phyloP scores from a whole-genome alignment of 495 filamentous ascomycete genomes.

The Trichoderma parareesei region DNA sequence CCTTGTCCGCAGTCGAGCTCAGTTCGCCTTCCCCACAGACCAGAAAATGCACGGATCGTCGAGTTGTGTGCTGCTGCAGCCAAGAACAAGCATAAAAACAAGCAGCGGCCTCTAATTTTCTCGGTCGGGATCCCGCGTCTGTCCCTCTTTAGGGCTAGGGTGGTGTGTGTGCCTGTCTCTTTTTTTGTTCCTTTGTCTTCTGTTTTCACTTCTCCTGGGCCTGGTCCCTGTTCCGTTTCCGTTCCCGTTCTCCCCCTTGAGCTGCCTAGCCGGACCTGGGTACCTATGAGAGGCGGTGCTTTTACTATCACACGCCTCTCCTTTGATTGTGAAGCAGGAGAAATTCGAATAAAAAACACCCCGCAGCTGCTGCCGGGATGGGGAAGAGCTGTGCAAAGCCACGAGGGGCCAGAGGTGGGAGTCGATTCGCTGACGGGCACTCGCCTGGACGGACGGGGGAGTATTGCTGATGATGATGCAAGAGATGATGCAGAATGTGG shows the following conservation, averaged over 20 bases:
- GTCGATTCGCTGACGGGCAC: conserved; percentile 4
- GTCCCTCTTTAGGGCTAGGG: conserved; percentile 1
- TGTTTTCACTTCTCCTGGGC: not conserved
- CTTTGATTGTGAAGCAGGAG: too few species aligned
- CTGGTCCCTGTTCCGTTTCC: not conserved
- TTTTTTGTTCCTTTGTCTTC: not conserved
- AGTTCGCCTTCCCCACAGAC: not conserved
- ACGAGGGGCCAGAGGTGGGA: not conserved
- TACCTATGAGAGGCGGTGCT: too few species aligned
- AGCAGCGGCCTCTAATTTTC: conserved; percentile 3
- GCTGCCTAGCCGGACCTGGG: too few species aligned
- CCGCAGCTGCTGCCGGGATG: not conserved
- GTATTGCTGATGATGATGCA: not conserved
- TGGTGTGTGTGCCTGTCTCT: not conserved
- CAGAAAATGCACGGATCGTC: conserved; percentile 5
- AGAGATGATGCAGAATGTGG: not conserved
- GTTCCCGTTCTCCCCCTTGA: too few species aligned
- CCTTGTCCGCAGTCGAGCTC: too few species aligned
- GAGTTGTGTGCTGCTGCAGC: not conserved
- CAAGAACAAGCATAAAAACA: conserved; percentile 9
- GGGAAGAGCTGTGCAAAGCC: not conserved
- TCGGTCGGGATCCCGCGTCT: not conserved
- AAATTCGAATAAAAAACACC: not conserved
- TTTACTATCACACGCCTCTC: too few species aligned
- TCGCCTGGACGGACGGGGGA: not conserved